A percentile compares a stretch with the other conserved stretches of the same genome.
These are phyloP conservation scores for Rhodosporidiobolus sp. DNA, from an alignment of 768 basidiomycete genomes.

Conservation along the genomic window DNA sequence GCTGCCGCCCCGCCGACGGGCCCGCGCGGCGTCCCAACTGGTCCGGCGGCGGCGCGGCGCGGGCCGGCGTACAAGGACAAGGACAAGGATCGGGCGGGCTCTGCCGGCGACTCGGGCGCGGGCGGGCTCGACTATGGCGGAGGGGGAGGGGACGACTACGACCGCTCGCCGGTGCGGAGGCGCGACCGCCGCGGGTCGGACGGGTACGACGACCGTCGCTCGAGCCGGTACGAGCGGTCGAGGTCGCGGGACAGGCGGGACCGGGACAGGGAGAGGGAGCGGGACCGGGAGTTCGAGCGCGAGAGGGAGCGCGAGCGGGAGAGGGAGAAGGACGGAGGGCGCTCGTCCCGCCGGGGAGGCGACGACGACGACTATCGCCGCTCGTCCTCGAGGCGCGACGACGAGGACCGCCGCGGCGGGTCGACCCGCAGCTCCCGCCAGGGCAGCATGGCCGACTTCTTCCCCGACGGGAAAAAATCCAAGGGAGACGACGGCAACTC, in stretches of 20 bases:
- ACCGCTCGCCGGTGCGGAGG: slow-evolving; percentile 7
- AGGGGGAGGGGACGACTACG: slow-evolving; percentile 10
- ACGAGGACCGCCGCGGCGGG: background rate
- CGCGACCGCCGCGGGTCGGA: slow-evolving; percentile 8
- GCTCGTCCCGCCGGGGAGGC: background rate
- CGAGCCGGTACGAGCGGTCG: background rate
- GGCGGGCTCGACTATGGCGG: slow-evolving; percentile 38
- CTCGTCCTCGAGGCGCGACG: background rate
- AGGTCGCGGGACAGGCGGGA: slow-evolving; percentile 4
- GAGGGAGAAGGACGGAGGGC: slow-evolving; percentile 11
- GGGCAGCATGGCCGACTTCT: slow-evolving; percentile 17
- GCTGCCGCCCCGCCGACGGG: too few relatives aligned
- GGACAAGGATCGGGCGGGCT: slow-evolving; percentile 29
- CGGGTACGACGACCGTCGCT: slow-evolving; percentile 2
- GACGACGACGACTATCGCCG: background rate
- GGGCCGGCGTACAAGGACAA: slow-evolving; percentile 30
- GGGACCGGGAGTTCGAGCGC: slow-evolving; percentile 12
- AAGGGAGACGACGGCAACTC: background rate
- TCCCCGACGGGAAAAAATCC: slow-evolving; percentile 17
- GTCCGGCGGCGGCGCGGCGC: slow-evolving; percentile 19
- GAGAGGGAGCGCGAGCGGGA: slow-evolving; percentile 27
- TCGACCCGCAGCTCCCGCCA: background rate
- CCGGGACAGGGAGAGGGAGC: slow-evolving; percentile 9
- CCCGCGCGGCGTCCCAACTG: slow-evolving; percentile 32
- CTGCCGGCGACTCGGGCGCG: background rate